phyloP scores from a whole-genome alignment of 441 rosid species.

The Corymbia citriodora region DNA sequence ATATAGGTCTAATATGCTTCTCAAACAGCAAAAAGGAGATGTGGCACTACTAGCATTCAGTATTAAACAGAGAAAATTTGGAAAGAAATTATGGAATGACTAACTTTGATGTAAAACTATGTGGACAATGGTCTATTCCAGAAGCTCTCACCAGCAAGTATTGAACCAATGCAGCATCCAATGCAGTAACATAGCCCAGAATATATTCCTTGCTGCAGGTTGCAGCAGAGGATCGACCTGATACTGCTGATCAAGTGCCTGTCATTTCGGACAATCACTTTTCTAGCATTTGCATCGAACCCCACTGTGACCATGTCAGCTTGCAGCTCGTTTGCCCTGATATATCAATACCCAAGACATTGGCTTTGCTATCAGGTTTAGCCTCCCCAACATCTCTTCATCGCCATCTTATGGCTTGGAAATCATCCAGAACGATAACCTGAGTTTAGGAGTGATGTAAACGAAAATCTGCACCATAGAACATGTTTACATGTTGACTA shows the following conservation, averaged over 20 bases:
- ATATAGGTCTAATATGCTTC: background rate
- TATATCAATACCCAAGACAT: background rate
- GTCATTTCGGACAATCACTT: background rate
- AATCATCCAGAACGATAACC: background rate
- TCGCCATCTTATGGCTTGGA: background rate
- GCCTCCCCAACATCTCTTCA: background rate
- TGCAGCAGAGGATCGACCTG: background rate
- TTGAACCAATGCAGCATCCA: background rate
- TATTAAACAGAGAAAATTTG: background rate
- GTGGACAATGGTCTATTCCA: background rate
- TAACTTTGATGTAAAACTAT: background rate
- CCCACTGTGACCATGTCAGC: background rate
- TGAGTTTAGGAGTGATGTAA: background rate
- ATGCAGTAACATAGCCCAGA: background rate
- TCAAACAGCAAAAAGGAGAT: background rate
- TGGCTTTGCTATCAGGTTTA: background rate
- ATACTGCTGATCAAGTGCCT: background rate
- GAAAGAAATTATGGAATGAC: background rate
- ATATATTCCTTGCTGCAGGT: background rate
- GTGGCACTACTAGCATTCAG: background rate
- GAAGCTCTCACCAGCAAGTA: background rate
- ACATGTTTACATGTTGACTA: background rate
- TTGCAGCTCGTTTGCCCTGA: background rate
- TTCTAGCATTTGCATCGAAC: background rate
- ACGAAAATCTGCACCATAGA: background rate